Evolutionary conservation across 345 rosid species (phyloP).

Genomic region (Cardamine chenopodiifolia): DNA sequence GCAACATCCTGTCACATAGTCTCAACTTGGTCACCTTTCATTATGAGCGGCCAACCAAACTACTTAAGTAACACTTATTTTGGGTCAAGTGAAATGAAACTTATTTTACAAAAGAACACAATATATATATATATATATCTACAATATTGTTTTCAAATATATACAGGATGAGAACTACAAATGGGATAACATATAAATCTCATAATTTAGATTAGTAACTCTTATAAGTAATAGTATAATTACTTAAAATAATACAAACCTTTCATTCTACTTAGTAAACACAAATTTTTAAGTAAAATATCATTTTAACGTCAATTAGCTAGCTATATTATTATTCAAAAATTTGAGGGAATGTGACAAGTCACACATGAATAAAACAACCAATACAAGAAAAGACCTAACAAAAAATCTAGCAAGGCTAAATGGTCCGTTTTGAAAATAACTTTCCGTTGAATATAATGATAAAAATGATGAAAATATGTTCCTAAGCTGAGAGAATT

Average conservation of each 20-base stretch:
- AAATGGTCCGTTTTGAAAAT: too few relatives aligned
- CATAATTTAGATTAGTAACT: background rate
- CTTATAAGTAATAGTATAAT: background rate
- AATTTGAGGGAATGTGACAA: background rate
- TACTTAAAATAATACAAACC: background rate
- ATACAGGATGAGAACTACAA: background rate
- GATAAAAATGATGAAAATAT: too few relatives aligned
- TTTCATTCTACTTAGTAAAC: background rate
- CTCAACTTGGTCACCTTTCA: constrained; percentile 16
- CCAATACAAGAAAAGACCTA: too few relatives aligned
- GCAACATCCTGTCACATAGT: constrained; percentile 19
- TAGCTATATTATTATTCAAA: too few relatives aligned
- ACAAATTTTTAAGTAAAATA: background rate
- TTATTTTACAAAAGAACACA: background rate
- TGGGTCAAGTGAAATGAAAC: background rate
- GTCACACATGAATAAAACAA: too few relatives aligned
- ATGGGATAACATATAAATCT: background rate
- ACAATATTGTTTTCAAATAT: background rate
- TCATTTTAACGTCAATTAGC: background rate
- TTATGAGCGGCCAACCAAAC: background rate
- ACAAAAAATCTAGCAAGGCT: too few relatives aligned
- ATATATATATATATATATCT: too few relatives aligned
- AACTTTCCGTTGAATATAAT: too few relatives aligned
- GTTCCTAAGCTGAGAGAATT: too few relatives aligned
- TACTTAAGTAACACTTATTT: background rate